Conservation (phyloP, 148 eudicot genomes). For the Chenopodium album region DNA sequence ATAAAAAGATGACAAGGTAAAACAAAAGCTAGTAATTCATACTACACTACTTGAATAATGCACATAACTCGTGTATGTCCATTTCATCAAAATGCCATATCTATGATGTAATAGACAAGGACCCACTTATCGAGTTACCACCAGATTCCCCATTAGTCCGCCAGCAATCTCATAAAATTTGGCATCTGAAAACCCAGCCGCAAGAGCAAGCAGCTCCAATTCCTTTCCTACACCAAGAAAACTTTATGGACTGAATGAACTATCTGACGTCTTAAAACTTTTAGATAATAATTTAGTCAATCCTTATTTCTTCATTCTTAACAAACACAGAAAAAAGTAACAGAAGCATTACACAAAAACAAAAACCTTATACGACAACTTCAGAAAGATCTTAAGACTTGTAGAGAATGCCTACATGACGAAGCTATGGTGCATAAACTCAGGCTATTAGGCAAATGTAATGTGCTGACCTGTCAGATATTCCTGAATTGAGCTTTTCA, state of each 20-base stretch:
- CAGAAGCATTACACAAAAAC: neutral
- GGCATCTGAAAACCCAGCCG: conserved; percentile 64
- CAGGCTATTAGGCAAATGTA: neutral
- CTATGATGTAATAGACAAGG: conserved; percentile 10
- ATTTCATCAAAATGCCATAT: conserved; percentile 19
- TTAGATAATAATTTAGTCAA: neutral
- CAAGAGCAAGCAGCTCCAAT: conserved; percentile 71
- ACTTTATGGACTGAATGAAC: conserved; percentile 11
- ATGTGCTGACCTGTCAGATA: conserved; percentile 65
- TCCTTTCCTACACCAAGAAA: conserved; percentile 57
- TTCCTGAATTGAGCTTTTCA: conserved; percentile 75
- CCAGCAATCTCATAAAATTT: conserved; percentile 69
- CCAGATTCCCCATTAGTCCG: conserved; percentile 88
- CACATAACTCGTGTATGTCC: neutral
- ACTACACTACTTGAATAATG: conserved; percentile 12
- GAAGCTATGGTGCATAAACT: neutral
- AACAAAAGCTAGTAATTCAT: neutral
- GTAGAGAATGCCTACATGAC: neutral
- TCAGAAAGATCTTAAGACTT: neutral
- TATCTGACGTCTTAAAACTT: neutral
- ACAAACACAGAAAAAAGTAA: neutral
- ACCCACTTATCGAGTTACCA: conserved; percentile 47
- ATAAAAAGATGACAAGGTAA: neutral
- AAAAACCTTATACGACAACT: neutral
- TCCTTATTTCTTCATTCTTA: conserved; percentile 5